A percentile compares a stretch with the other conserved stretches of the same genome.
Evolutionary conservation across 129 eudicot species (phyloP).

Genomic region (Flaveria ramosissima): DNA sequence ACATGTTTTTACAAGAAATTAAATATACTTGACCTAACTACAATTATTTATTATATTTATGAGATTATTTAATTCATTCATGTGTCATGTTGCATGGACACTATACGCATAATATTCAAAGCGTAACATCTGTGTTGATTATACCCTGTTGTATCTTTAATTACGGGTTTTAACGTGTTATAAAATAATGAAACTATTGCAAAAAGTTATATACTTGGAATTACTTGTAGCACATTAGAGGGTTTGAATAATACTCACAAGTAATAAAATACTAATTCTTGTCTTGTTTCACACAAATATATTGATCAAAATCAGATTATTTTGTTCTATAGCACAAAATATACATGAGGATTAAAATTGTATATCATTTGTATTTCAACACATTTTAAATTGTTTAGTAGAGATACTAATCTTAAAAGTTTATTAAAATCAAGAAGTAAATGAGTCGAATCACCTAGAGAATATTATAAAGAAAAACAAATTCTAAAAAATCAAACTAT

Average conservation of each 20-base stretch:
- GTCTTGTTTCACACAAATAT: background rate
- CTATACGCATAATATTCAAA: slow-evolving; percentile 25
- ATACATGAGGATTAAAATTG: background rate
- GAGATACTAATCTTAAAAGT: background rate
- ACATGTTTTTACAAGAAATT: slow-evolving; percentile 24
- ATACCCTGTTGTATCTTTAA: slow-evolving; percentile 24
- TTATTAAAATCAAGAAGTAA: no score
- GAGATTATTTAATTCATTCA: slow-evolving; percentile 35
- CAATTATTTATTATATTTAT: slow-evolving; percentile 32
- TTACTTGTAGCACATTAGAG: background rate
- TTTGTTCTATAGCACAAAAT: background rate
- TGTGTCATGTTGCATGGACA: slow-evolving; percentile 36
- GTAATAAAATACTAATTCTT: background rate
- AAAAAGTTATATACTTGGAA: background rate
- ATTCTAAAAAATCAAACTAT: no score
- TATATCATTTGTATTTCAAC: background rate
- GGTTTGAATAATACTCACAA: background rate
- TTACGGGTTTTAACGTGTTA: background rate
- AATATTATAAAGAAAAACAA: no score
- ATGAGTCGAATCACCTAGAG: no score
- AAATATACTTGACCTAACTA: slow-evolving; percentile 30
- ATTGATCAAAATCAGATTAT: background rate
- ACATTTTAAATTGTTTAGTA: no score
- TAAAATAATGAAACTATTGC: background rate
- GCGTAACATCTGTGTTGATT: slow-evolving; percentile 16